phyloP scores from a whole-genome alignment of 345 rosid genomes.

The Euphorbia lathyris region DNA sequence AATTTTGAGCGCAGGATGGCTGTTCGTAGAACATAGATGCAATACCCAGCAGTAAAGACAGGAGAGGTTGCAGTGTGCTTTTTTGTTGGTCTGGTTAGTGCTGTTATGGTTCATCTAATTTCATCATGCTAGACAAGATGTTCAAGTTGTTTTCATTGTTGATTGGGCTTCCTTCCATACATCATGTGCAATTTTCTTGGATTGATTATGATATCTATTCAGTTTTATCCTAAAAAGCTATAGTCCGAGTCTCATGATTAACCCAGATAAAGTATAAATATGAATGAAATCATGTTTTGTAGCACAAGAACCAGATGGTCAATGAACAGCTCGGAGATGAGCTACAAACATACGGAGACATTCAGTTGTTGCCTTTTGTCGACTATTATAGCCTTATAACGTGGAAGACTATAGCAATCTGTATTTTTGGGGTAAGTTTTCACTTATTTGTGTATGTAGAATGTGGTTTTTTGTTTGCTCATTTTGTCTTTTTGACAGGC shows the following conservation, averaged over 20 bases:
- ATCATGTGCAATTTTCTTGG: not conserved
- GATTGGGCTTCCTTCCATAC: not conserved
- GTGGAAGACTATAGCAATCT: slow-evolving; percentile 93
- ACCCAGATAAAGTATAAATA: no score
- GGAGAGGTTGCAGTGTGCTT: slow-evolving; percentile 80
- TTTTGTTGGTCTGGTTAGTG: slow-evolving; percentile 86
- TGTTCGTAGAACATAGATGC: slow-evolving; percentile 96
- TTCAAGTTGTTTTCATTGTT: not conserved
- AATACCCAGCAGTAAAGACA: slow-evolving; percentile 61
- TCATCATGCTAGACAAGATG: not conserved
- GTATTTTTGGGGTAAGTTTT: slow-evolving; percentile 78
- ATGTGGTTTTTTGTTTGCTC: slow-evolving; percentile 1
- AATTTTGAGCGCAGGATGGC: slow-evolving; percentile 91
- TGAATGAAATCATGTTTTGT: slow-evolving; percentile 25
- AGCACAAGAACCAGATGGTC: slow-evolving; percentile 87
- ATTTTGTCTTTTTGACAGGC: slow-evolving; percentile 44
- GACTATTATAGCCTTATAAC: slow-evolving; percentile 89
- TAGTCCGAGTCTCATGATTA: no score
- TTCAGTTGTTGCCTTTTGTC: slow-evolving; percentile 92
- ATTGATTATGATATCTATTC: not conserved
- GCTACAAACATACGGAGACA: slow-evolving; percentile 67
- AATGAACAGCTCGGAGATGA: slow-evolving; percentile 86
- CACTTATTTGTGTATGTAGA: not conserved
- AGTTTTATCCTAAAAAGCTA: not conserved
- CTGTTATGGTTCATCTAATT: not conserved